Base-by-base conservation (phyloP, 2,329 filamentous ascomycete species). In the Fusarium globosum region DNA sequence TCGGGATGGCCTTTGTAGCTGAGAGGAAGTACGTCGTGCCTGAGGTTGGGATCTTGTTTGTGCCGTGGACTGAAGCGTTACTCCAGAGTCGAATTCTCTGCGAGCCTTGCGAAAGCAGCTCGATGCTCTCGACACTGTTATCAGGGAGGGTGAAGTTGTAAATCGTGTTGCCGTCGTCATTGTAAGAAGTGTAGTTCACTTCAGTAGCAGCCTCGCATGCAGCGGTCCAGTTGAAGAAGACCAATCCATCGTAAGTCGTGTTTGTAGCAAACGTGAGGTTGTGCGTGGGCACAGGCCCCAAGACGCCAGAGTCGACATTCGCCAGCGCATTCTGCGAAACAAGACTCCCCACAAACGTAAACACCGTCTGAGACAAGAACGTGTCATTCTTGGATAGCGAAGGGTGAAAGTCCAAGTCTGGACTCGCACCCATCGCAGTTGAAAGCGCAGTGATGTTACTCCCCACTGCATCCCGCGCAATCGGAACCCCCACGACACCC, bases 81-180 rank as follows among this genome's bases (percentile, higher is more conserved):
- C 63, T 75, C 73, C 73, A 75, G 1, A 75, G 45, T 4, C 68
- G 28, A 3, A 74, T 46, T 1, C 64, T 56, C 16, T 76, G 73
- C 0, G 73, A 75, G 0, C 70, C 65, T 12, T 52, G 70, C 0
- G 56, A 36, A 3, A 61, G 16, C 4, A 75, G 46, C 5, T 76
- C 68, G 2, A 76, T 72, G 21, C 70, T 76, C 20, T 74, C 61
- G 2, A 72, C 28, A 1, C 64, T 71, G 6, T 68, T 21, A 4
- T 69, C 71, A 0, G 73, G 73, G 15, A 75, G 59, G 1, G 73
- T 76, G 11, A 75, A 75, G 60, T 76, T 76, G 49, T 76, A 75
- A 13, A 71, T 65, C 0, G 61, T 76, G 36, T 71, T 71, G 5
- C 62, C 61, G 2, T 53, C 68, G 5, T 65, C 51, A 23, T 56